Conservation (phyloP, 164 flowering plant genomes). For the grape (Vitis vinifera) region DNA sequence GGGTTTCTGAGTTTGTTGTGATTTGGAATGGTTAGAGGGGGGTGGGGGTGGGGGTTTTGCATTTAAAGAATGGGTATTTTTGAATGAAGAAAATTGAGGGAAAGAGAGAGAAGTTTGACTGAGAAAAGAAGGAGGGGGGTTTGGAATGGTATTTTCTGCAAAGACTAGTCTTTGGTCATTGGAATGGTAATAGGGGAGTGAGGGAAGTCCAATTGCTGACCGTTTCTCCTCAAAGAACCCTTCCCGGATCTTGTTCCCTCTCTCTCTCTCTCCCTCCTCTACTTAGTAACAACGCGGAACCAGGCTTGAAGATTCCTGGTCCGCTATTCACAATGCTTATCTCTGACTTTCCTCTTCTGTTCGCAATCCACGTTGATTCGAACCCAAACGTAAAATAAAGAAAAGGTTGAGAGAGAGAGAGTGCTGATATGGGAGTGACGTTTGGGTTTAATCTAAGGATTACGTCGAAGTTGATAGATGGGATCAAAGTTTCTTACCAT, state of each 20-base stretch:
- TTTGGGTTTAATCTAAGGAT: not conserved
- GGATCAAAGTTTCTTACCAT: too few relatives aligned
- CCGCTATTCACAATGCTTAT: too few relatives aligned
- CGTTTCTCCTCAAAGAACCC: constrained; percentile 14
- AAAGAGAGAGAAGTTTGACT: constrained; percentile 29
- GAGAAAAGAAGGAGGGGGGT: constrained; percentile 13
- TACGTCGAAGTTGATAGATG: not conserved
- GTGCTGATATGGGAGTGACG: not conserved
- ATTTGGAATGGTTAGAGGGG: constrained; percentile 4
- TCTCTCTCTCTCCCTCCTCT: not conserved
- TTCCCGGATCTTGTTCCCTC: not conserved
- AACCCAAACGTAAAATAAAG: not conserved
- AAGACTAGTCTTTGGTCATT: constrained; percentile 50
- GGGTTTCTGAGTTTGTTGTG: not conserved
- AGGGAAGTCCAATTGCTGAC: constrained; percentile 37
- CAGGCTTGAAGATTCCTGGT: too few relatives aligned
- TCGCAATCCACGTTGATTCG: too few relatives aligned
- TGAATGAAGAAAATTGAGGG: constrained; percentile 4
- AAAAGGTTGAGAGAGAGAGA: not conserved
- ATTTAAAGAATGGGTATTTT: constrained; percentile 6
- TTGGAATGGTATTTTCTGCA: constrained; percentile 6
- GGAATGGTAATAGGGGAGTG: constrained; percentile 6
- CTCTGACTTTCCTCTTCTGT: too few relatives aligned
- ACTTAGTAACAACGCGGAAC: too few relatives aligned
- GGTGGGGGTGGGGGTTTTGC: not conserved